These are phyloP conservation scores for Fusarium anguioides DNA, from an alignment of 2,329 filamentous ascomycete species.

Conservation along the genomic window DNA sequence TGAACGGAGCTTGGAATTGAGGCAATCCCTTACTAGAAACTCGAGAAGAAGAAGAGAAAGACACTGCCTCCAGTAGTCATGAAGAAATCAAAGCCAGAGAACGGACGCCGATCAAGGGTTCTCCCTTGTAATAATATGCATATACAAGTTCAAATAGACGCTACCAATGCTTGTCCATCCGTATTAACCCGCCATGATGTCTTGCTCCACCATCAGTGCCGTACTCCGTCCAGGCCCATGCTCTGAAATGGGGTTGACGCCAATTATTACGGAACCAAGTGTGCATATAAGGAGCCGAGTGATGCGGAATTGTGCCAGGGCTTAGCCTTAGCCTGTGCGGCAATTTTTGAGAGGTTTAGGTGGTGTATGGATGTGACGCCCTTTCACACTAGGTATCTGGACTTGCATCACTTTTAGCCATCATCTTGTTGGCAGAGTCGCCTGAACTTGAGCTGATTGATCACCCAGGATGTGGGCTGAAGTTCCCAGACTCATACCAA, in stretches of 20 bases:
- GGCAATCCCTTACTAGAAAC: neutral
- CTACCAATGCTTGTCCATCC: constrained; percentile 35
- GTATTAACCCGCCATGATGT: constrained; percentile 35
- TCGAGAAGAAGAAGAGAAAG: too few species aligned
- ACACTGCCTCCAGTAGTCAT: neutral
- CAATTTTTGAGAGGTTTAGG: constrained; percentile 33
- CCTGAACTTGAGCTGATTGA: neutral
- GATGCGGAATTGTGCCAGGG: constrained; percentile 15
- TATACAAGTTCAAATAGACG: constrained; percentile 21
- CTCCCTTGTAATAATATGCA: constrained; percentile 31
- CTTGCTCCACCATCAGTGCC: constrained; percentile 38
- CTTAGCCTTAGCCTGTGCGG: constrained; percentile 31
- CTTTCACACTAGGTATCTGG: constrained; percentile 15
- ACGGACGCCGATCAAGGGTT: constrained; percentile 21
- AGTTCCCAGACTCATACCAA: neutral
- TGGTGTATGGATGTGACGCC: constrained; percentile 7
- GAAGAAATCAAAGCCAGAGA: neutral
- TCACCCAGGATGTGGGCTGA: neutral
- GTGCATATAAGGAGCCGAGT: neutral
- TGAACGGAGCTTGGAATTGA: constrained; percentile 1
- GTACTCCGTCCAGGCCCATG: constrained; percentile 35
- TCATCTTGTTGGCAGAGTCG: neutral
- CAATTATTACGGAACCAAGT: constrained; percentile 32
- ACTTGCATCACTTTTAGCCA: constrained; percentile 19
- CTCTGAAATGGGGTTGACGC: constrained; percentile 24